Evolutionary conservation across 1,139 yeast species (phyloP).

Genomic region (Nadsonia starkeyi-henricii): DNA sequence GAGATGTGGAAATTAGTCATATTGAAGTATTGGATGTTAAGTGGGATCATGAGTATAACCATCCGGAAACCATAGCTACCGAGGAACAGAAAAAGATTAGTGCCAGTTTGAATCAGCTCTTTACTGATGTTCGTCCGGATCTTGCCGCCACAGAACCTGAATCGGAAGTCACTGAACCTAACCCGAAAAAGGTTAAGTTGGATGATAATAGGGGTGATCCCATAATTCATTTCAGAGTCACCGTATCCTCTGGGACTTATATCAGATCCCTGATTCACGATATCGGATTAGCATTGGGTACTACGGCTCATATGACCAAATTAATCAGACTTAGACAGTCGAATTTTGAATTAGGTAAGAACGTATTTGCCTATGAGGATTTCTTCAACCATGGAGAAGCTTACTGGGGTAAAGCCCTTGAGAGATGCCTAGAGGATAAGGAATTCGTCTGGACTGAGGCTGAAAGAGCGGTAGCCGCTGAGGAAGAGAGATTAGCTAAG

Average conservation of each 20-base stretch:
- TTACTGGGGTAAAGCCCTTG: background rate
- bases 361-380: background rate
- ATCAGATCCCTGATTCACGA: constrained; percentile 85
- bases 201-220: constrained; percentile 28
- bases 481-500: background rate
- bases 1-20: constrained; percentile 51
- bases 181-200: constrained; percentile 2
- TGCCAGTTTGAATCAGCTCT: constrained; percentile 21
- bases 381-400: background rate
- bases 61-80: constrained; percentile 20
- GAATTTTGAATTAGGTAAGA: constrained; percentile 9
- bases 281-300: constrained; percentile 65
- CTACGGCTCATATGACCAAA: constrained; percentile 83
- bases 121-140: constrained; percentile 5
- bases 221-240: constrained; percentile 53
- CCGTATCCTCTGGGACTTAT: constrained; percentile 91
- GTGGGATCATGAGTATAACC: constrained; percentile 41
- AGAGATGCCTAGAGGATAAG: background rate
- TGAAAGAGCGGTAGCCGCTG: background rate
- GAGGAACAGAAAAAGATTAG: constrained; percentile 22
- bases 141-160: constrained; percentile 5
- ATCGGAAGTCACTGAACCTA: background rate
- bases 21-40: constrained; percentile 38
- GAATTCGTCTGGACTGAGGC: background rate
- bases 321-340: constrained; percentile 55